Evolutionary conservation across 148 eudicot genomes (phyloP).

Genomic region (Rhododendron griersonianum): DNA sequence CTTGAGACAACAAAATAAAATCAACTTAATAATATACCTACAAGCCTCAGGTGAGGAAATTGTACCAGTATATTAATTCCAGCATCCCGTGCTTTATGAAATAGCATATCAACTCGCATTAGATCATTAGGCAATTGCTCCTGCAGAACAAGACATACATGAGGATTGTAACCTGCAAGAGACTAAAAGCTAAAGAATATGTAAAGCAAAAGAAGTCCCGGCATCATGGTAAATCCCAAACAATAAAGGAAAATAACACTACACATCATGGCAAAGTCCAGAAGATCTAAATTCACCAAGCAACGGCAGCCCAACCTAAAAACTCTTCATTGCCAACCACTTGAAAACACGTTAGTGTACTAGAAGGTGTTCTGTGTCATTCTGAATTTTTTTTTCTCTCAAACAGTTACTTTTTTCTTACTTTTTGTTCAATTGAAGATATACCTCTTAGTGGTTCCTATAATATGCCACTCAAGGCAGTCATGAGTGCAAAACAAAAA

Average conservation of each 20-base stretch:
- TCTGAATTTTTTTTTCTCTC: neutral
- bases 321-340: neutral
- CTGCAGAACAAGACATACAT: conserved; percentile 30
- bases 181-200: neutral
- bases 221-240: neutral
- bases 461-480: neutral
- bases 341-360: neutral
- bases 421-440: neutral
- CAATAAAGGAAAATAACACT: neutral
- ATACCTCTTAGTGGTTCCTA: neutral
- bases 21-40: neutral
- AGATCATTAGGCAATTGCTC: conserved; percentile 88
- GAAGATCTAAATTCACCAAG: neutral
- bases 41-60: conserved; percentile 11
- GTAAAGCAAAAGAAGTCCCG: neutral
- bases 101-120: conserved; percentile 69
- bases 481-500: neutral
- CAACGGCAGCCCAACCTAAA: neutral
- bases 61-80: conserved; percentile 87
- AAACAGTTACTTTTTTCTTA: neutral
- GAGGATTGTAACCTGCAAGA: neutral
- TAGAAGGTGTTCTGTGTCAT: neutral
- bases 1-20: neutral
- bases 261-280: neutral
- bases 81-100: conserved; percentile 64